Percentiles rank a stretch among this genome's conserved stretches.
phyloP scores from a whole-genome alignment of 73 alveolate genomes.

The Paraurostyla sp. region DNA sequence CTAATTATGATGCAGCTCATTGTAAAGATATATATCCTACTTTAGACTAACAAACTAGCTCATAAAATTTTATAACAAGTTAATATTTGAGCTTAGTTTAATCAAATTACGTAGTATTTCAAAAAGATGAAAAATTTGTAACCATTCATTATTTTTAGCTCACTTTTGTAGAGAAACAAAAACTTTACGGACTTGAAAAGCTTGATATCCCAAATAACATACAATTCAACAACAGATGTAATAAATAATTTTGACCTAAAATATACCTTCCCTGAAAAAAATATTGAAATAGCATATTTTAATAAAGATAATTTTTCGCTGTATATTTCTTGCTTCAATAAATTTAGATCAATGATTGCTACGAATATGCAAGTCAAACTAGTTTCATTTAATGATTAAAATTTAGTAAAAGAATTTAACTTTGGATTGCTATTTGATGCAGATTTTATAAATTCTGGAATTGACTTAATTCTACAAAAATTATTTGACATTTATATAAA shows the following conservation, averaged over 20 bases:
- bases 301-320: background rate
- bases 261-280: background rate
- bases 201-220: background rate
- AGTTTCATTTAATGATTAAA: background rate
- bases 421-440: slow-evolving; percentile 25
- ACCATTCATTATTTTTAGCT: background rate
- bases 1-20: too few species aligned
- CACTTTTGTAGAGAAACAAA: background rate
- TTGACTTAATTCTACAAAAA: background rate
- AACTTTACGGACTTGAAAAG: background rate
- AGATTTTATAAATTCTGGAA: background rate
- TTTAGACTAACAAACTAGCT: background rate
- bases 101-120: background rate
- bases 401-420: background rate
- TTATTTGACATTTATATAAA: background rate
- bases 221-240: background rate
- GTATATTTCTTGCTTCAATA: background rate
- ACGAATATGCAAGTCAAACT: background rate
- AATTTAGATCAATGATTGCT: background rate
- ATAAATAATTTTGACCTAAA: background rate
- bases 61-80: background rate
- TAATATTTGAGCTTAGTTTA: background rate
- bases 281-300: slow-evolving; percentile 10
- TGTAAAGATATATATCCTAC: slow-evolving; percentile 6
- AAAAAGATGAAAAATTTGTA: background rate